phyloP scores from a whole-genome alignment of 768 basidiomycete genomes.

The Exidia glandulosa region DNA sequence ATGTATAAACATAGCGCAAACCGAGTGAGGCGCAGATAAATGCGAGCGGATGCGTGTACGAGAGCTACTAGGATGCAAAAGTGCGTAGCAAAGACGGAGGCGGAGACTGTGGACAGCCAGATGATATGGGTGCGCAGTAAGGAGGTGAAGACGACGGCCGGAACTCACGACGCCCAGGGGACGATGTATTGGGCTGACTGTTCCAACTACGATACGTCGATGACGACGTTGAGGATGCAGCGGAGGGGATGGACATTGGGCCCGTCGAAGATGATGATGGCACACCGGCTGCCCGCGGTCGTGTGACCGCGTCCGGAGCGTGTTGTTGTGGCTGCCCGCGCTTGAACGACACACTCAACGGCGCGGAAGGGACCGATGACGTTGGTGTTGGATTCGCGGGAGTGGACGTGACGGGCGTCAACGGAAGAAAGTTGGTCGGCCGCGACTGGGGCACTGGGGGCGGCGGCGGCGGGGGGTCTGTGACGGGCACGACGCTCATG shows the following conservation, averaged over 20 bases:
- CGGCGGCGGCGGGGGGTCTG: neutral
- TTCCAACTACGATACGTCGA: neutral
- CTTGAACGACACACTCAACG: neutral
- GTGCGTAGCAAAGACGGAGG: neutral
- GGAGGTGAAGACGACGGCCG: neutral
- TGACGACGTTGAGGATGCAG: no score
- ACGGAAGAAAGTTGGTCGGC: neutral
- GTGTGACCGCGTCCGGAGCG: neutral
- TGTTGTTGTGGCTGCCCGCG: neutral
- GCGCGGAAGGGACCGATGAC: neutral
- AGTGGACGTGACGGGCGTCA: neutral
- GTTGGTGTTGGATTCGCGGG: neutral
- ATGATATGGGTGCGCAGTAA: neutral
- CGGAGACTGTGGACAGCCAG: neutral
- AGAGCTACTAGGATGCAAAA: neutral
- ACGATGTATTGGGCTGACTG: neutral
- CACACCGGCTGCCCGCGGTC: neutral
- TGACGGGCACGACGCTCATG: neutral
- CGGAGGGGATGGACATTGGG: neutral
- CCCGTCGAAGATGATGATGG: neutral
- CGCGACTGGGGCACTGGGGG: neutral
- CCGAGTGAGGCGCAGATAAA: no score
- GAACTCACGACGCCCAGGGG: neutral
- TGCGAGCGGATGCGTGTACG: no score
- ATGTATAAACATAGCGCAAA: no score